These are phyloP conservation scores for Penicillium sp. DNA, from an alignment of 2,329 filamentous ascomycete species.

Conservation along the genomic window DNA sequence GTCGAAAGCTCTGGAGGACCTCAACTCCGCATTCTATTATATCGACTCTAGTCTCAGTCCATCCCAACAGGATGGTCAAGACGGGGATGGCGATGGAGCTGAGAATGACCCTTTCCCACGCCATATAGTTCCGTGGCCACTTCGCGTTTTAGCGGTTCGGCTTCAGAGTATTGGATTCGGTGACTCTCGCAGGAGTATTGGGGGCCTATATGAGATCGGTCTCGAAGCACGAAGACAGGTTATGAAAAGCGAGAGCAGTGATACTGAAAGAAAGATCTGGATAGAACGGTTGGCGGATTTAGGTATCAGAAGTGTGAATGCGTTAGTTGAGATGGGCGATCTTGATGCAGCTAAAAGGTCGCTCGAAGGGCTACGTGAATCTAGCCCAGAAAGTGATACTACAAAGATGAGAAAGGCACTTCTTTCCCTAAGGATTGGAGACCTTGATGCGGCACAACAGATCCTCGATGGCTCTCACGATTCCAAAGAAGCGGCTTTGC, in stretches of 20 bases:
- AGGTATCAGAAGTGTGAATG: conserved; percentile 65
- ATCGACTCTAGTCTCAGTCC: conserved; percentile 34
- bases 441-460: conserved; percentile 68
- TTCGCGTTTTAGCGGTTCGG: conserved; percentile 80
- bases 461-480: conserved; percentile 51
- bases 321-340: conserved; percentile 73
- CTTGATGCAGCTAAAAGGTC: conserved; percentile 77
- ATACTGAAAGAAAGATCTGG: conserved; percentile 69
- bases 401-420: conserved; percentile 58
- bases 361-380: conserved; percentile 61
- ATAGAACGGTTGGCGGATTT: conserved; percentile 72
- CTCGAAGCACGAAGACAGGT: conserved; percentile 72
- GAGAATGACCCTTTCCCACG: conserved; percentile 57
- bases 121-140: conserved; percentile 82
- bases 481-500: conserved; percentile 42
- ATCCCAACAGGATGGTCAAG: conserved; percentile 53
- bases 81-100: conserved; percentile 62
- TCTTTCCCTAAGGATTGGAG: conserved; percentile 78
- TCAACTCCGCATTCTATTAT: conserved; percentile 61
- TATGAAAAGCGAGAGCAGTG: conserved; percentile 54
- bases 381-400: conserved; percentile 33
- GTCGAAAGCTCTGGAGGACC: conserved; percentile 64
- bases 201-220: conserved; percentile 87
- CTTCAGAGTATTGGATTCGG: conserved; percentile 85
- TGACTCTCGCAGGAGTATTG: conserved; percentile 81